phyloP scores from a whole-genome alignment of 2,329 filamentous ascomycete genomes.

The Curvularia verruculosa region DNA sequence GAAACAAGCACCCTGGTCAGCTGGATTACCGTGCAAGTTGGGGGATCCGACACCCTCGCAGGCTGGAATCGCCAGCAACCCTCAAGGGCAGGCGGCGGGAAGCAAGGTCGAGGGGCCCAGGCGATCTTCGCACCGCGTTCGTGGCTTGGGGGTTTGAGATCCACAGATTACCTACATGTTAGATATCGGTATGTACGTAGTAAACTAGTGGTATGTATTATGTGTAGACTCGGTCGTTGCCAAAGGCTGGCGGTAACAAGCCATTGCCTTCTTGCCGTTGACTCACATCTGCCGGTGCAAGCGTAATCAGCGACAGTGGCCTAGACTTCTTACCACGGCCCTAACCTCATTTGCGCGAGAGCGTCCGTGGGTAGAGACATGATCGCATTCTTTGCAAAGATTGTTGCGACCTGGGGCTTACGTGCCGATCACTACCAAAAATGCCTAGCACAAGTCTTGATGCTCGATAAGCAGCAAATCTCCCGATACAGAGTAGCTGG shows the following conservation, averaged over 20 bases:
- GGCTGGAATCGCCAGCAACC: constrained; percentile 32
- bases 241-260: constrained; percentile 13
- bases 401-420: constrained; percentile 22
- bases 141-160: constrained; percentile 22
- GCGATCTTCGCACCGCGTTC: constrained; percentile 39
- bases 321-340: constrained; percentile 12
- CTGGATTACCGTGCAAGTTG: constrained; percentile 7
- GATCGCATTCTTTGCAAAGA: constrained; percentile 26
- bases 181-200: not conserved
- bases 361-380: constrained; percentile 15
- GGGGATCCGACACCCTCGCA: constrained; percentile 28
- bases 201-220: not conserved
- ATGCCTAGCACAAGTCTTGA: constrained; percentile 30
- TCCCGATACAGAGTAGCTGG: constrained; percentile 4
- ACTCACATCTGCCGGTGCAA: constrained; percentile 6
- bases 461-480: constrained; percentile 7
- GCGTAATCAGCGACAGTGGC: constrained; percentile 7
- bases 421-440: constrained; percentile 35
- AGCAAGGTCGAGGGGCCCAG: constrained; percentile 49
- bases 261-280: not conserved
- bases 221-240: not conserved
- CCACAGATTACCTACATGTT: not conserved
- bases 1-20: constrained; percentile 13
- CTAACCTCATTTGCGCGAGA: constrained; percentile 20
- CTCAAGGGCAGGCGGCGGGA: constrained; percentile 43